Base-by-base conservation (phyloP, 1,284 basidiomycete genomes). In the Mycena citricolor region DNA sequence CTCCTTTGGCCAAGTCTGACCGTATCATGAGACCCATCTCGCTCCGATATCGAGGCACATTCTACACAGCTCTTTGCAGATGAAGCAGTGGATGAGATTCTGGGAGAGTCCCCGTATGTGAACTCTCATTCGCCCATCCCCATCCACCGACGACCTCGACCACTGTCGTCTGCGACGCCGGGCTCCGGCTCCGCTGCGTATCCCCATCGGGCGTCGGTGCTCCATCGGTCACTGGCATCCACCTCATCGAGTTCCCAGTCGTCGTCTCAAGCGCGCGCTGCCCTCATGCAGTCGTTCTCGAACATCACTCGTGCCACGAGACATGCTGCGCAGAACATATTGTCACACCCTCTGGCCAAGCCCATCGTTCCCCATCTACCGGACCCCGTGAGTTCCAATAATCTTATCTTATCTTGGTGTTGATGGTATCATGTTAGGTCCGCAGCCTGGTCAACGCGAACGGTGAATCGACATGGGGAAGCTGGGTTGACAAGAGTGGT, bases 361-460 rank as follows among this genome's bases (percentile, higher is more conserved):
- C 93, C 94, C 3, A 94, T 97, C 25, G 77, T 97, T 0, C 94
- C 94, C 4, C 93, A 97, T 60, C 77, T 98, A 6, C 93, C 94
- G 0, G 90, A 94, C 51, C 92, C 94, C 0, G n/a, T n/a, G n/a
- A n/a, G n/a, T n/a, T n/a, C n/a, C n/a, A n/a, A n/a, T n/a, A n/a
- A n/a, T n/a, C n/a, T n/a, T n/a, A n/a, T n/a, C n/a, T n/a, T n/a
- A n/a, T n/a, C n/a, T n/a, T n/a, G n/a, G n/a, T n/a, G n/a, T n/a
- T n/a, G n/a, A n/a, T n/a, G n/a, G n/a, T n/a, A n/a, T n/a, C n/a
- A n/a, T n/a, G n/a, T n/a, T n/a, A n/a, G n/a, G 51, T 52, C 14
- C 33, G 37, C 53, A 91, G 85, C 48, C 77, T 97, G 29, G 90
- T 95, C 1, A 90, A 83, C 57, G 92, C 79, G 4, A 81, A 81